These are phyloP conservation scores for Fragaria vesca DNA, from an alignment of 306 rosid genomes.

Conservation along the genomic window DNA sequence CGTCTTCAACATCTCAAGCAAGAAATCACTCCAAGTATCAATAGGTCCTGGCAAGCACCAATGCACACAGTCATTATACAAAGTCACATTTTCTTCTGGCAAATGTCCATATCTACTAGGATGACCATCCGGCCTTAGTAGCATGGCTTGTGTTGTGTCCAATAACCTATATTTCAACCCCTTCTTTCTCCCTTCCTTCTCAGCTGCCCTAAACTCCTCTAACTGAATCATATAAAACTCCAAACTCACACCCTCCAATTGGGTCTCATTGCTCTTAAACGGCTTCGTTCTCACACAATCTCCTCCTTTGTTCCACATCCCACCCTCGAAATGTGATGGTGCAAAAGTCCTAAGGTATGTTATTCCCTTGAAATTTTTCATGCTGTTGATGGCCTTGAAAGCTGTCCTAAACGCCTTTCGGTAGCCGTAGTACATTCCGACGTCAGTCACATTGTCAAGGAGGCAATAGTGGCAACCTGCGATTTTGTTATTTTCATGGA, in stretches of 20 bases:
- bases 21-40: slow-evolving; percentile 75
- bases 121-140: slow-evolving; percentile 90
- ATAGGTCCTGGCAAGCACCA: slow-evolving; percentile 94
- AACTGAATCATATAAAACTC: slow-evolving; percentile 77
- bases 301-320: slow-evolving; percentile 80
- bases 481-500: slow-evolving; percentile 44
- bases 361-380: slow-evolving; percentile 56
- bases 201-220: slow-evolving; percentile 68
- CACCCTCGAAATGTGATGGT: slow-evolving; percentile 85
- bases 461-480: slow-evolving; percentile 76
- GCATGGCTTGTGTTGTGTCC: slow-evolving; percentile 61
- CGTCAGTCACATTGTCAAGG: slow-evolving; percentile 49
- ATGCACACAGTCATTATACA: slow-evolving; percentile 87
- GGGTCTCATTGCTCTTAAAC: slow-evolving; percentile 61
- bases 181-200: slow-evolving; percentile 50
- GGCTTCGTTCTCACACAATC: slow-evolving; percentile 70
- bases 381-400: slow-evolving; percentile 54
- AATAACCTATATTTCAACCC: slow-evolving; percentile 60
- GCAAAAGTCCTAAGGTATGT: slow-evolving; percentile 66
- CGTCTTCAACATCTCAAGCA: slow-evolving; percentile 74
- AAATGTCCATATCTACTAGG: slow-evolving; percentile 84
- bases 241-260: slow-evolving; percentile 50
- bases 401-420: slow-evolving; percentile 66
- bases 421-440: slow-evolving; percentile 68
- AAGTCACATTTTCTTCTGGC: slow-evolving; percentile 67